phyloP scores from a whole-genome alignment of 495 filamentous ascomycete genomes.

The Lentithecium fluviatile region DNA sequence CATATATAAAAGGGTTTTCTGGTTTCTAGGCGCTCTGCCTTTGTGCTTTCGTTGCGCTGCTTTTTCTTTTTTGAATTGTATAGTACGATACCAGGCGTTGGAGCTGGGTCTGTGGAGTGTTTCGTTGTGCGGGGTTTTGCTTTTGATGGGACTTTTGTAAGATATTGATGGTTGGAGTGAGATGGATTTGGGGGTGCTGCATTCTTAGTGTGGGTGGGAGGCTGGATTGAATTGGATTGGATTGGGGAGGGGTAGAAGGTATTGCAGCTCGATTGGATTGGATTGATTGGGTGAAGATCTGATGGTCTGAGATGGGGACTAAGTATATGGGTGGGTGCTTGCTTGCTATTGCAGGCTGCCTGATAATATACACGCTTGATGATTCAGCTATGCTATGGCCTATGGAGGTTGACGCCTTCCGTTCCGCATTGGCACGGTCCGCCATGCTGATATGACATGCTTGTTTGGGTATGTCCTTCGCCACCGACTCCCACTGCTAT shows the following conservation, averaged over 20 bases:
- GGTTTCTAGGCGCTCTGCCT: not conserved
- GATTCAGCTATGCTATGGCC: not conserved
- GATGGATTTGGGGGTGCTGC: too few species aligned
- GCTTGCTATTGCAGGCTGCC: not conserved
- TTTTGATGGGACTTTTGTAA: too few species aligned
- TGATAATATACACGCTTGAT: not conserved
- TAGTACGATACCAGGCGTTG: conserved; percentile 21
- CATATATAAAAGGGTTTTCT: conserved; percentile 13
- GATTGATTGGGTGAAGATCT: not conserved
- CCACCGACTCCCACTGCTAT: too few species aligned
- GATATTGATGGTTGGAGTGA: too few species aligned
- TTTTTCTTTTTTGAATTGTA: conserved; percentile 7
- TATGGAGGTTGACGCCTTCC: too few species aligned
- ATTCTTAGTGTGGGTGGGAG: too few species aligned
- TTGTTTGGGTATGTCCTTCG: not conserved
- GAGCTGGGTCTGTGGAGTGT: not conserved
- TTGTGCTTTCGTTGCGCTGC: not conserved
- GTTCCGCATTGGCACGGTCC: too few species aligned
- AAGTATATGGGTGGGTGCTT: not conserved
- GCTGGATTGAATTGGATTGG: too few species aligned
- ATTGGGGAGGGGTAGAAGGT: too few species aligned
- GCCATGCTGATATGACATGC: too few species aligned
- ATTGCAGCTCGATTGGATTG: not conserved
- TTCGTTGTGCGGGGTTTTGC: too few species aligned
- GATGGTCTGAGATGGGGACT: not conserved